phyloP scores from a whole-genome alignment of 2,329 filamentous ascomycete species.

The Calonectria crousiana region DNA sequence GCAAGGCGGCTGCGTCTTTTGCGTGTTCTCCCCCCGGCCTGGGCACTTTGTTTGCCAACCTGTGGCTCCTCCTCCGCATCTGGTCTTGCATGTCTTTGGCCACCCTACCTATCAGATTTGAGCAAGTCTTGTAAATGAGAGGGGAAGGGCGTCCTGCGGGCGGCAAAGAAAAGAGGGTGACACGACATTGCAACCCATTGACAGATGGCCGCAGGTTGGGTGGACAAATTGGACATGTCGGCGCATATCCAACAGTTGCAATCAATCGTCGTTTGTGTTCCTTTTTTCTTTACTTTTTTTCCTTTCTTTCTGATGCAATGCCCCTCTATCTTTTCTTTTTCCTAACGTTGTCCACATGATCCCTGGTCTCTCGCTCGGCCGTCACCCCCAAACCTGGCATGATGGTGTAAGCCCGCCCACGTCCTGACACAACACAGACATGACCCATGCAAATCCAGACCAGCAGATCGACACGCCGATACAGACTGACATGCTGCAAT shows the following conservation, averaged over 20 bases:
- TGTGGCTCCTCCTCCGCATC: slow-evolving; percentile 2
- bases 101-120: neutral
- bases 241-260: neutral
- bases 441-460: slow-evolving; percentile 15
- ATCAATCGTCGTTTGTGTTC: neutral
- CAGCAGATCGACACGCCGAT: slow-evolving; percentile 22
- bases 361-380: slow-evolving; percentile 1
- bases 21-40: slow-evolving; percentile 4
- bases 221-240: neutral
- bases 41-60: neutral
- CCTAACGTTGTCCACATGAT: neutral
- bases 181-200: slow-evolving; percentile 2
- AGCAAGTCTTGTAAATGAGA: slow-evolving; percentile 11
- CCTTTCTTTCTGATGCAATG: neutral
- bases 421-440: slow-evolving; percentile 5
- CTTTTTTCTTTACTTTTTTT: neutral
- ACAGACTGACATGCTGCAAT: slow-evolving; percentile 20
- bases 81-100: neutral
- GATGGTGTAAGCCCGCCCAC: slow-evolving; percentile 3
- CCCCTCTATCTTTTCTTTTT: neutral
- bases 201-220: neutral
- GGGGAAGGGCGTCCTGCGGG: slow-evolving; percentile 21
- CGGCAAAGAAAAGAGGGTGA: slow-evolving; percentile 2
- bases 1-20: slow-evolving; percentile 5
- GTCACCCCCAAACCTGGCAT: slow-evolving; percentile 3